Conservation (phyloP, 2,329 filamentous ascomycete species). For the Colletotrichum horii region DNA sequence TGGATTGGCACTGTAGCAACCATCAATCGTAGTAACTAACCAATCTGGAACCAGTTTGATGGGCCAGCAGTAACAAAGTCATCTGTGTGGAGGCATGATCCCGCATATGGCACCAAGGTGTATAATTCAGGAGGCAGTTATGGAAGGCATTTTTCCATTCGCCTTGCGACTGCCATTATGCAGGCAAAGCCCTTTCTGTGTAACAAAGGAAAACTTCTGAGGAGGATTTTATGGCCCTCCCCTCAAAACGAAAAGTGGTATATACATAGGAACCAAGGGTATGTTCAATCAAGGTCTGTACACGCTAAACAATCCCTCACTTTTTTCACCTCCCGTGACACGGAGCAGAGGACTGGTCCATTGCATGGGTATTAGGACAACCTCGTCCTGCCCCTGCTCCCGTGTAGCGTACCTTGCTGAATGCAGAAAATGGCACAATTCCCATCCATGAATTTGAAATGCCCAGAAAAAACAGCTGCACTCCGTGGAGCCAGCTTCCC, state of each 20-base stretch:
- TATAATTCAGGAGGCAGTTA: neutral
- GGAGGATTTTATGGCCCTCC: neutral
- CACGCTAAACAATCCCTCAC: neutral
- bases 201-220: constrained; percentile 2
- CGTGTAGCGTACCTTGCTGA: neutral
- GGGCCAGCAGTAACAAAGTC: neutral
- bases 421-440: constrained; percentile 17
- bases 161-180: neutral
- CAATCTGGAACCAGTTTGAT: neutral
- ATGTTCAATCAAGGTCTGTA: constrained; percentile 17
- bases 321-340: neutral
- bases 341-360: neutral
- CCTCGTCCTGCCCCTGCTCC: neutral
- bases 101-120: neutral
- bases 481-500: constrained; percentile 20
- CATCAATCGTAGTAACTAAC: neutral
- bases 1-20: neutral
- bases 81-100: neutral
- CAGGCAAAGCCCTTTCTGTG: neutral
- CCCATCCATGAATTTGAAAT: constrained; percentile 12
- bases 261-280: constrained; percentile 18
- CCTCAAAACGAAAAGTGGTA: neutral
- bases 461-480: constrained; percentile 13
- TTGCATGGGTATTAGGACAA: neutral
- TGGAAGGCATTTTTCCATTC: neutral